Base-by-base conservation (phyloP, 1,139 yeast species). In the Meyerozyma elateridarum region DNA sequence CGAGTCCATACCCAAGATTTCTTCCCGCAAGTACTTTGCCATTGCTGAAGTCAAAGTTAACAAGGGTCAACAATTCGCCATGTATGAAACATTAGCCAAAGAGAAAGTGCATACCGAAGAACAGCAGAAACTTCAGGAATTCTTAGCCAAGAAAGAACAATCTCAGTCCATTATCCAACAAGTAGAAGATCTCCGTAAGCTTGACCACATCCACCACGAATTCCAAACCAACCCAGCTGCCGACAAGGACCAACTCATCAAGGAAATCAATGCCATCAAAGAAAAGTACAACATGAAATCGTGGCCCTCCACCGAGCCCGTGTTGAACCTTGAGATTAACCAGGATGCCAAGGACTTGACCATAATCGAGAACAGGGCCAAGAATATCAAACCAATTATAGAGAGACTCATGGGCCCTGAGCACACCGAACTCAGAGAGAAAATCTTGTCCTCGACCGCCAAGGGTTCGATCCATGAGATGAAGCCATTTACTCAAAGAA, bases 1-100 rank as follows among this genome's bases (percentile, higher is more conserved):
- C 38, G 95, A 89, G 59, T 76, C 89, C 35, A 84, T 89, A 27
- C 82, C 96, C 38, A 95, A 95, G 29, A 63, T 88, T 17, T 81
- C 95, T 8, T 74, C 91, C 20, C 70, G 82, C 41, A 91, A 91
- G 59, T 76, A 74, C 36, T 91, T 91, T 65, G 91, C 96, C n/a
- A 79, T 91, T 39, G 95, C 96, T 3, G 96, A 91, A 54, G 85
- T 91, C 52, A 78, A 87, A 63, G 79, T 73, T 53, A 81, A 85
- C 52, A 79, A 83, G 60, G 96, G 96, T 73, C 89, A 87, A 48
- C 91, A 87, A 56, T 87, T 91, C 69, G 91, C 85, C 28, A 64
- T 73, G 45, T 88, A 84, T 60, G 85, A 83, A 52, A 65, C 72
- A 28, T 74, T 80, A 48, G 95, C 95, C 30, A 82, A 79, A 45